Base-by-base conservation (phyloP, 371 early-diverging fungal species). In the Batrachochytrium dendrobatidis region DNA sequence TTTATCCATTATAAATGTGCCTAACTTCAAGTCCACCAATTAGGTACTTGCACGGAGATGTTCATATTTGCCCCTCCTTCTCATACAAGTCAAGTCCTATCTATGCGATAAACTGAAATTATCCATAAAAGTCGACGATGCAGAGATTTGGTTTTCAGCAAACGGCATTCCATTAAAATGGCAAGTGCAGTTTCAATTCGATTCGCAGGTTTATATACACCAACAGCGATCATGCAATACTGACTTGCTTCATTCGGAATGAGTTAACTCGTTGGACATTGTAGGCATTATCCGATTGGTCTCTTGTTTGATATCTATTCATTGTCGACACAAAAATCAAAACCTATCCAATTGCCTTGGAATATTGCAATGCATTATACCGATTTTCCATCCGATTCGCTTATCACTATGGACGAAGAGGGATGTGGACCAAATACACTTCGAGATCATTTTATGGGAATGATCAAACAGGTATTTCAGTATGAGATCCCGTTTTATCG, bases 231-330 rank as follows among this genome's bases (percentile, higher is more conserved):
- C n/a, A n/a, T n/a, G n/a, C n/a, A n/a, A n/a, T n/a, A n/a, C n/a
- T n/a, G n/a, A n/a, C n/a, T n/a, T 34, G 25, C 52, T 49, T 20
- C 39, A 30, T 15, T 60, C 6, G 26, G 48, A 29, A 25, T 15
- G 1, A 26, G 8, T 32, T 22, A 20, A 6, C 34, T 30, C 20
- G 3, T 26, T 12, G 18, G 17, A 25, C n/a, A 20, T 39, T 24
- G 15, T 12, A 67, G 88, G 88, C 89, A 88, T 60, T 83, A 84
- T 68, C 89, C 87, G n/a, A 72, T 88, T 52, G 89, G 87, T 4
- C 74, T 88, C 6, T 67, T 88, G 15, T 81, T 76, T 57, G 88
- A 88, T 53, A 54, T 84, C 34, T 72, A 79, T 54, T 66, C 63
- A 12, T 8, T 51, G 45, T n/a, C 53, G 29, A 17, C 62, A 30